Base-by-base conservation (phyloP, 257 asterid genomes). In the Solanum clarkiae region DNA sequence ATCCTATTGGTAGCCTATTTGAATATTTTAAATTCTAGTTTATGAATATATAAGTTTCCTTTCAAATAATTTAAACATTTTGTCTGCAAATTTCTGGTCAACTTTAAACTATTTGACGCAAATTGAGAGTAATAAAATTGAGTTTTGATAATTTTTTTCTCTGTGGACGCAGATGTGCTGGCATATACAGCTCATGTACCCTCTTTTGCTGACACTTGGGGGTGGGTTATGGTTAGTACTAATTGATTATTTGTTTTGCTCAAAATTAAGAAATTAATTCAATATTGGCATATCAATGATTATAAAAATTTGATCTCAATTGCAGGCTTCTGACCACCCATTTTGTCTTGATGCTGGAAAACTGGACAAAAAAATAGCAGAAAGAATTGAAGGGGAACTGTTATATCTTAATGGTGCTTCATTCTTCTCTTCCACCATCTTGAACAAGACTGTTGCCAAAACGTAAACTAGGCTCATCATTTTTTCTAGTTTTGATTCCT, bases 201-300 rank as follows among this genome's bases (percentile, higher is more conserved):
- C 40, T 95, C 98, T 22, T 96, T 96, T 91, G 97, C 98, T 57
- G 98, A 95, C 86, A 96, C 99, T n/a, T 96, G 99, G 99, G 99
- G 99, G 85, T 96, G 99, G 99, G 95, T 96, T 54, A 92, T 96
- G 88, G 93, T 90, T 44, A 80, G 98, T 91, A 84, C 7, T 42
- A 1, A 51, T 8, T 14, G 24, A 51, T 8, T 14, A 47, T 51
- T 6, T 4, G 24, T 15, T 65, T 45, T 60, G 62, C 20, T 90
- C 86, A 84, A 53, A 82, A 79, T 20, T 22, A 45, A 17, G 26
- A 7, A n/a, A 32, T 13, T 24, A 53, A 14, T 40, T 49, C 26
- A 72, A 9, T 68, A 49, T 22, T 9, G 15, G 12, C 13, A 54
- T 17, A 56, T 8, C 44, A 56, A 59, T 62, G 18, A 12, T 69